Conservation (phyloP, 1,139 yeast species). For the Candida sanyaensis region DNA sequence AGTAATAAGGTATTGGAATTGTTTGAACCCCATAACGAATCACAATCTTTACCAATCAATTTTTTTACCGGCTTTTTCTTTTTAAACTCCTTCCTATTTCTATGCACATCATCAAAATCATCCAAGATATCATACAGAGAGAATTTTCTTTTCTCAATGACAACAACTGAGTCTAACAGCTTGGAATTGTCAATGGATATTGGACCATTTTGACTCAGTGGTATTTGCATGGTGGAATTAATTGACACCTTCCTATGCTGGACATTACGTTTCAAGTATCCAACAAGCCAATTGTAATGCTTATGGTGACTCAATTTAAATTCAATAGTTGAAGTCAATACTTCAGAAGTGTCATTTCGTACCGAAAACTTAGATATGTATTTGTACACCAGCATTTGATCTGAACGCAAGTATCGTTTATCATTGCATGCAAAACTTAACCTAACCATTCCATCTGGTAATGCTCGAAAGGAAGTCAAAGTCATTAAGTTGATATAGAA, state of each 20-base stretch:
- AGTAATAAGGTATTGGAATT: too few relatives aligned
- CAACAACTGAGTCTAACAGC: not conserved
- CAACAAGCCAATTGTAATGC: constrained; percentile 13
- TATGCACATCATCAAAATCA: not conserved
- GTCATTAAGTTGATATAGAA: constrained; percentile 16
- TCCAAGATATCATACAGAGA: not conserved
- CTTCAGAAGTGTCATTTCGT: constrained; percentile 6
- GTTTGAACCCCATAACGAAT: too few relatives aligned
- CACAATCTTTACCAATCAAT: too few relatives aligned
- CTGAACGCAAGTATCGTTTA: constrained; percentile 11
- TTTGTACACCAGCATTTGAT: not conserved
- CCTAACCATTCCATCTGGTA: constrained; percentile 12
- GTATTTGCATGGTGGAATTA: constrained; percentile 5
- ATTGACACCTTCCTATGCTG: constrained; percentile 6
- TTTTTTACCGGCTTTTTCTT: not conserved
- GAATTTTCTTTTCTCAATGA: not conserved
- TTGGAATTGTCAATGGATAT: not conserved
- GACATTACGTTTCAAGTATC: constrained; percentile 7
- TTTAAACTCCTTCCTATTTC: too few relatives aligned
- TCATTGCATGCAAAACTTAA: constrained; percentile 12
- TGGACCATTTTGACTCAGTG: constrained; percentile 2
- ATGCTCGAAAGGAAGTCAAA: constrained; percentile 11
- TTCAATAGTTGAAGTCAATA: constrained; percentile 9
- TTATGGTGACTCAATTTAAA: constrained; percentile 6
- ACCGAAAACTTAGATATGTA: constrained; percentile 14